These are phyloP conservation scores for Thelonectria olida DNA, from an alignment of 2,329 filamentous ascomycete genomes.

Conservation along the genomic window DNA sequence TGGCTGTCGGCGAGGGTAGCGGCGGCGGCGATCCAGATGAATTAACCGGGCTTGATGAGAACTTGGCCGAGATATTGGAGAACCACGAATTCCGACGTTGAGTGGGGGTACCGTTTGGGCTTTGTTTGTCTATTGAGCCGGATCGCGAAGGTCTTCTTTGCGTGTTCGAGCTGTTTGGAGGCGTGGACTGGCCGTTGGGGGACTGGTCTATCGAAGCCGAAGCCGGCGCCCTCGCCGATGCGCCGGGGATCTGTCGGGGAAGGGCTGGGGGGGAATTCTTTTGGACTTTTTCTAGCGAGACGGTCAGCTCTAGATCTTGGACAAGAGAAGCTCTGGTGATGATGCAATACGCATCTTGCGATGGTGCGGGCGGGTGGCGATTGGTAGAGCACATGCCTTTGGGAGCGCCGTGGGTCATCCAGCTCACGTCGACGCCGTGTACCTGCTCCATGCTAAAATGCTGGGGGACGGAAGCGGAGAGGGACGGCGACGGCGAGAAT, in stretches of 20 bases:
- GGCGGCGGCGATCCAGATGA: conserved; percentile 42
- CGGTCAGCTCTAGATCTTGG: conserved; percentile 19
- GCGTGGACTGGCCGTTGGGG: conserved; percentile 35
- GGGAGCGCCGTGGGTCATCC: conserved; percentile 83
- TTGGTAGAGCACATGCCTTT: conserved; percentile 70
- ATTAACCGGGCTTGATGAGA: conserved; percentile 63
- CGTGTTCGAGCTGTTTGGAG: conserved; percentile 36
- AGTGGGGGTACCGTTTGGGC: conserved; percentile 46
- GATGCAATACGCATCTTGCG: conserved; percentile 25
- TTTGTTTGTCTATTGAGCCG: conserved; percentile 47
- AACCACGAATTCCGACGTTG: conserved; percentile 86
- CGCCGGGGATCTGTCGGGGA: conserved; percentile 45
- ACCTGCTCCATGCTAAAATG: conserved; percentile 75
- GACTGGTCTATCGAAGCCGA: conserved; percentile 33
- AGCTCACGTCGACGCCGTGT: conserved; percentile 86
- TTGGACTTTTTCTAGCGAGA: conserved; percentile 41
- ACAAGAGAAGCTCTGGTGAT: not conserved
- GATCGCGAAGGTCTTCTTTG: conserved; percentile 44
- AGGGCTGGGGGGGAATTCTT: conserved; percentile 44
- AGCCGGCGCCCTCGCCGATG: conserved; percentile 41
- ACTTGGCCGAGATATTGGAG: conserved; percentile 90
- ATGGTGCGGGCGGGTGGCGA: conserved; percentile 34
- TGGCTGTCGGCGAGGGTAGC: conserved; percentile 34
- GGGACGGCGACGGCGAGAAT: conserved; percentile 20
- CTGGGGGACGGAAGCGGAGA: conserved; percentile 1